These are phyloP conservation scores for Pleurozium schreberi DNA, from an alignment of 225 moss, liverwort and hornwort species.

Conservation along the genomic window DNA sequence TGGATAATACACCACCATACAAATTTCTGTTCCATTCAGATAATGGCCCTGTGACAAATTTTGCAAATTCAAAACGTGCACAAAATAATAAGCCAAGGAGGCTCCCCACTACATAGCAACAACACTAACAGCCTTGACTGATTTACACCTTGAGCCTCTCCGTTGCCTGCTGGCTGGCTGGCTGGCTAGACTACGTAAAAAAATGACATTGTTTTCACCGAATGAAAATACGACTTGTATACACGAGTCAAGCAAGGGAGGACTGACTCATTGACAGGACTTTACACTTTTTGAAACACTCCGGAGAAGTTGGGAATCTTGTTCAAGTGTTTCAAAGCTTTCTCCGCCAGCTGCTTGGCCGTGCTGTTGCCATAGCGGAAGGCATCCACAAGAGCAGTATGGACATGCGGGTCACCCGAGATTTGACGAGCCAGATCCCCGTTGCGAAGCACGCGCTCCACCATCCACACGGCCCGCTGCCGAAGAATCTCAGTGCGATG, in stretches of 20 bases:
- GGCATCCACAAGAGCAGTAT: conserved; percentile 52
- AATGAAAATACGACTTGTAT: conserved; percentile 12
- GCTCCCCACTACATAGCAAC: conserved; percentile 10
- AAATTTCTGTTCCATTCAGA: conserved; percentile 9
- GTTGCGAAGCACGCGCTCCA: conserved; percentile 56
- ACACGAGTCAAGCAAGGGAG: conserved; percentile 7
- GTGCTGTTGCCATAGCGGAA: conserved; percentile 37
- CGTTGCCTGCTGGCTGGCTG: background rate
- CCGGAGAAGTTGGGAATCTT: conserved; percentile 51
- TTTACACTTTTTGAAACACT: conserved; percentile 30
- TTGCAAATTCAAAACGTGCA: conserved; percentile 21
- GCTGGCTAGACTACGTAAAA: conserved; percentile 9
- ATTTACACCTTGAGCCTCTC: conserved; percentile 27
- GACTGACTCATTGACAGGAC: background rate
- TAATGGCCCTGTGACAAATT: background rate
- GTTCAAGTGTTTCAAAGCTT: conserved; percentile 47
- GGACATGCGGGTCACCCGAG: conserved; percentile 35
- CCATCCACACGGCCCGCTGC: conserved; percentile 53
- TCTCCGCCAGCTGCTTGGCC: conserved; percentile 46
- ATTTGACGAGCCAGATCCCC: conserved; percentile 40
- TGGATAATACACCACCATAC: conserved; percentile 6
- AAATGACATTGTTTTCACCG: conserved; percentile 19
- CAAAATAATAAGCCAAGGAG: conserved; percentile 16
- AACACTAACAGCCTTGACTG: conserved; percentile 13
- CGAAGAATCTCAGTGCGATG: conserved; percentile 49